Percentiles rank a stretch among this genome's conserved stretches.
Conservation (phyloP, 495 filamentous ascomycete genomes). For the Letharia columbiana region DNA sequence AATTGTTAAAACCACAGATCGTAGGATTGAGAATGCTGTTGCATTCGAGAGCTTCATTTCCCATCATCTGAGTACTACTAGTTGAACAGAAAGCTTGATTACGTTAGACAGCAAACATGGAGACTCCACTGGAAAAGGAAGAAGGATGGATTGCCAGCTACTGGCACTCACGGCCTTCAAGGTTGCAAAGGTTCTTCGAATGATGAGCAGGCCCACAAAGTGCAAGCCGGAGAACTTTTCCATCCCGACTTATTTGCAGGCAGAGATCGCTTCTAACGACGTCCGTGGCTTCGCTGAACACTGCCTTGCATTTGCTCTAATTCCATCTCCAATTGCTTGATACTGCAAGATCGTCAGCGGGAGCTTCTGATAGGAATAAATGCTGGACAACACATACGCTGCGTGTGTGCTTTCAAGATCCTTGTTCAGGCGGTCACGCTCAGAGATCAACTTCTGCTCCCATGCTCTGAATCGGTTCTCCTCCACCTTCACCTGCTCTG, state of each 20-base stretch:
- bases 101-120: neutral
- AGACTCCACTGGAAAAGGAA: neutral
- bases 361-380: neutral
- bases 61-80: neutral
- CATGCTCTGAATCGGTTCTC: conserved; percentile 97
- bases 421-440: conserved; percentile 98
- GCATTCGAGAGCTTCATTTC: neutral
- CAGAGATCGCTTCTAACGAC: conserved; percentile 50
- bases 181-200: neutral
- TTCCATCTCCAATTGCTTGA: conserved; percentile 91
- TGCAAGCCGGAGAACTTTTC: neutral
- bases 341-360: conserved; percentile 43
- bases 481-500: conserved; percentile 99
- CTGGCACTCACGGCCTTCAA: neutral
- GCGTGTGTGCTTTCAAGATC: conserved; percentile 96
- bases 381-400: conserved; percentile 46
- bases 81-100: neutral
- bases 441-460: conserved; percentile 98
- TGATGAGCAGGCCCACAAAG: neutral
- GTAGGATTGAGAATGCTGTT: neutral
- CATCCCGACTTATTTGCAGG: neutral
- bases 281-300: conserved; percentile 85
- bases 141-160: neutral
- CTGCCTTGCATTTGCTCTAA: conserved; percentile 90
- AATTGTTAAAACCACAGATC: neutral